Base-by-base conservation (phyloP, 441 rosid species). In the Heliophila coronopifolia region DNA sequence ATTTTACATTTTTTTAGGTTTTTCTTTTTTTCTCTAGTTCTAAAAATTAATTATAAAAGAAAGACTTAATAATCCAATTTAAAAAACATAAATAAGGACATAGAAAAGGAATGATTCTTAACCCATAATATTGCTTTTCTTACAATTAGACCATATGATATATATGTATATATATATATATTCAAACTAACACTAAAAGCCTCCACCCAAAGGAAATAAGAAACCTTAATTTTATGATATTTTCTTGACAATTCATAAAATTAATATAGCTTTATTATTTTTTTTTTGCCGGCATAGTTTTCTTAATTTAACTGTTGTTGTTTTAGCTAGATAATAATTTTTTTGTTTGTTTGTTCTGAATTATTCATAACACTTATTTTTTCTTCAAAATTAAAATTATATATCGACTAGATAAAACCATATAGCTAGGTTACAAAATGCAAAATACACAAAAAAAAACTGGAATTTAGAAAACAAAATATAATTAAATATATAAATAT, bases 391-490 rank as follows among this genome's bases (percentile, higher is more conserved):
- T 54, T 17, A 55, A 55, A 49, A 38, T 58, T 48, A 58, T 58
- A 58, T 47, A 47, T 47, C 4, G 14, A 47, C 63, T 46, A 58
- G 44, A 45, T 49, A 54, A 40, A 49, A 40, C 64, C 42, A 31
- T 39, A 36, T n/a, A n/a, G n/a, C n/a, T n/a, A 7, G 11, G 27
- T 12, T 14, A 40, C 26, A 11, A 50, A 50, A 35, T 24, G 49
- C 49, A 14, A 9, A 38, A 49, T 22, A 46, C 41, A 18, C 19
- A 32, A 33, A 15, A 30, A 16, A 5, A 11, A 31, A 8, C 22
- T 59, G 17, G 23, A 50, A 8, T 16, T 3, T 3, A 30, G n/a
- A 39, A 9, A 41, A 35, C 35, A 41, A 35, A 26, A 16, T 9
- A 51, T 17, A 38, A 34, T 23, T 17, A 3, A 43, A 50, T n/a